A percentile compares a stretch with the other conserved stretches of the same genome.
These are phyloP conservation scores for Trichoderma virens DNA, from an alignment of 495 filamentous ascomycete species.

Conservation along the genomic window DNA sequence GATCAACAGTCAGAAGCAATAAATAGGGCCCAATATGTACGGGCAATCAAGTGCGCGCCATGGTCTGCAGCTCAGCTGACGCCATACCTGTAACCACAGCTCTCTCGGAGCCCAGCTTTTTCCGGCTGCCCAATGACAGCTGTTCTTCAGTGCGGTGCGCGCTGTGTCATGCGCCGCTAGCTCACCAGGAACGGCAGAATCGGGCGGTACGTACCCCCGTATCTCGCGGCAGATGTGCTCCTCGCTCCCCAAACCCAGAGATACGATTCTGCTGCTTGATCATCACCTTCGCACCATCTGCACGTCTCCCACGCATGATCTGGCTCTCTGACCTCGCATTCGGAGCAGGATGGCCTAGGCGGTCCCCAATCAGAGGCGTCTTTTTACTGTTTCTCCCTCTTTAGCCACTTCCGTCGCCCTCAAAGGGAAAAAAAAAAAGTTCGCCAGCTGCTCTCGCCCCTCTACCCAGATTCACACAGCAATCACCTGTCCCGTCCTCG, in stretches of 20 bases:
- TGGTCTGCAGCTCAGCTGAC: constrained; percentile 6
- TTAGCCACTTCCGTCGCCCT: background rate
- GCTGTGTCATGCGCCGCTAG: constrained; percentile 6
- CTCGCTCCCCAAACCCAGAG: constrained; percentile 1
- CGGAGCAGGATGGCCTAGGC: constrained; percentile 4
- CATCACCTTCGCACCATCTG: background rate
- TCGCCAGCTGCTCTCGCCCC: background rate
- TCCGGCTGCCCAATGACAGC: background rate
- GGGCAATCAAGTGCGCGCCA: too few species aligned
- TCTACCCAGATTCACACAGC: background rate
- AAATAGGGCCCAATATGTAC: too few species aligned
- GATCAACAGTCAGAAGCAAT: too few species aligned
- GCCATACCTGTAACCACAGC: background rate
- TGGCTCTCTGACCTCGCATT: background rate
- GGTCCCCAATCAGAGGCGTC: background rate
- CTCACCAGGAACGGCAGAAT: background rate
- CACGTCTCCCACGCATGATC: background rate
- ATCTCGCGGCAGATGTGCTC: constrained; percentile 8
- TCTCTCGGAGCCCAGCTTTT: background rate
- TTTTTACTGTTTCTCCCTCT: background rate
- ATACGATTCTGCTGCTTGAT: background rate
- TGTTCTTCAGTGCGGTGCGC: background rate
- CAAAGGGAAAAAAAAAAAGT: background rate
- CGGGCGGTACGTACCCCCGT: constrained; percentile 1
- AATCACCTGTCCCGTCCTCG: constrained; percentile 10